These are phyloP conservation scores for Wickerhamiella spandovensis DNA, from an alignment of 805 yeast genomes.

Conservation along the genomic window DNA sequence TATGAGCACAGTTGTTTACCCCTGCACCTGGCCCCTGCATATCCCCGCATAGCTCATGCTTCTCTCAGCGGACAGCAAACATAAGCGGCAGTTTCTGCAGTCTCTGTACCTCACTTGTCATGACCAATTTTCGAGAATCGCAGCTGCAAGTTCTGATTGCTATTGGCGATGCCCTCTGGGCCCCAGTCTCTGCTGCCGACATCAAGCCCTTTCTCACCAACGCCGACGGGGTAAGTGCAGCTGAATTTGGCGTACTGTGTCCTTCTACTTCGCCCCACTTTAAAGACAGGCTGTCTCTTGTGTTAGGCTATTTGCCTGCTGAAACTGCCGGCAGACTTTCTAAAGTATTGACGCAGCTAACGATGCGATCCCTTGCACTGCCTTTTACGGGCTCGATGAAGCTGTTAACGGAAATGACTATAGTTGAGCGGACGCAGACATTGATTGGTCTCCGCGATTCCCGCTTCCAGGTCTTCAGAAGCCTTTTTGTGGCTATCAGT, in stretches of 20 bases:
- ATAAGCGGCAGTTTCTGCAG: neutral
- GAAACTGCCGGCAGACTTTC: neutral
- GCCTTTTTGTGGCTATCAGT: conserved; percentile 25
- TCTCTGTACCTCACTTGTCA: neutral
- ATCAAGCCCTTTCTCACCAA: neutral
- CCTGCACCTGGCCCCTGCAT: too few relatives aligned
- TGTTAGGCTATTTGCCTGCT: neutral
- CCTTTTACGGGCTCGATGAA: conserved; percentile 15
- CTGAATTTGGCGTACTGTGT: neutral
- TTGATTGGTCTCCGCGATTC: conserved; percentile 32
- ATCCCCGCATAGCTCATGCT: neutral
- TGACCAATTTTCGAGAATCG: neutral
- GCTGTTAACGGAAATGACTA: conserved; percentile 18
- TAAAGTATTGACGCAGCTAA: conserved; percentile 2
- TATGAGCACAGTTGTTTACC: too few relatives aligned
- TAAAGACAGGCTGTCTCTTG: neutral
- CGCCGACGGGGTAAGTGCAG: neutral
- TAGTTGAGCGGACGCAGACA: conserved; percentile 24
- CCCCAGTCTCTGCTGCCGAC: neutral
- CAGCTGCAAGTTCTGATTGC: neutral
- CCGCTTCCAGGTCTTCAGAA: conserved; percentile 26
- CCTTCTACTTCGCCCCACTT: neutral
- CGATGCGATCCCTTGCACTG: conserved; percentile 15
- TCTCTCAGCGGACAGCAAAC: neutral
- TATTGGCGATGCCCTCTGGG: neutral